Conservation (phyloP, 768 basidiomycete species). For the Lyophyllum semitale region DNA sequence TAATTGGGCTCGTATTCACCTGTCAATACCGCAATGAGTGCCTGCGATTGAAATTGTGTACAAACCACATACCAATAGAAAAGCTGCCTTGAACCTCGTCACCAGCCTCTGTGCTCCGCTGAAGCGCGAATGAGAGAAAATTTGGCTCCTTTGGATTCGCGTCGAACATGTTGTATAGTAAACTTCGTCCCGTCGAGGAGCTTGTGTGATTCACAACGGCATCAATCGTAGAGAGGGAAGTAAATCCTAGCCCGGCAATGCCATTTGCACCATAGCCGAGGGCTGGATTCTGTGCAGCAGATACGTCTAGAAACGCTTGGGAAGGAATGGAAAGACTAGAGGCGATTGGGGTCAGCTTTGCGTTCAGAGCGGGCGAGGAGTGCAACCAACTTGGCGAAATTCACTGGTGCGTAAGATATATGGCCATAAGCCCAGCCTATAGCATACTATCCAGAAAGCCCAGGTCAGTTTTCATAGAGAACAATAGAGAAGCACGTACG, state of each 20-base stretch:
- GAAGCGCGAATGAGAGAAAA: constrained; percentile 77
- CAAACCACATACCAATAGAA: constrained; percentile 56
- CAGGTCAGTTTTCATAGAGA: constrained; percentile 2
- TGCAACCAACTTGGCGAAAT: constrained; percentile 67
- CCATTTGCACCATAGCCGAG: constrained; percentile 71
- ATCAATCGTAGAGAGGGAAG: constrained; percentile 74
- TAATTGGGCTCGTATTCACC: constrained; percentile 73
- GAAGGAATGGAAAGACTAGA: constrained; percentile 59
- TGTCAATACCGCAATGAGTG: constrained; percentile 22
- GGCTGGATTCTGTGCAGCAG: constrained; percentile 69
- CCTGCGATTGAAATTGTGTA: neutral
- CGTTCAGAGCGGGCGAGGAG: neutral
- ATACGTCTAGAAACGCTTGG: constrained; percentile 74
- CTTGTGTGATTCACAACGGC: constrained; percentile 56
- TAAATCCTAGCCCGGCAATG: constrained; percentile 78
- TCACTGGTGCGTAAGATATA: constrained; percentile 60
- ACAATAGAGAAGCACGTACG: constrained; percentile 36
- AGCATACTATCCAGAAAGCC: constrained; percentile 58
- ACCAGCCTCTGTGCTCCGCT: constrained; percentile 53
- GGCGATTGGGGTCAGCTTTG: constrained; percentile 1
- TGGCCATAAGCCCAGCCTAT: constrained; percentile 77
- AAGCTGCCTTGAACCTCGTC: constrained; percentile 68
- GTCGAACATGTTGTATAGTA: constrained; percentile 77
- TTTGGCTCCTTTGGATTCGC: constrained; percentile 73
- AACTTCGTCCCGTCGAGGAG: constrained; percentile 60